Conservation (phyloP, 768 basidiomycete genomes). For the Nidularia pulvinata region DNA sequence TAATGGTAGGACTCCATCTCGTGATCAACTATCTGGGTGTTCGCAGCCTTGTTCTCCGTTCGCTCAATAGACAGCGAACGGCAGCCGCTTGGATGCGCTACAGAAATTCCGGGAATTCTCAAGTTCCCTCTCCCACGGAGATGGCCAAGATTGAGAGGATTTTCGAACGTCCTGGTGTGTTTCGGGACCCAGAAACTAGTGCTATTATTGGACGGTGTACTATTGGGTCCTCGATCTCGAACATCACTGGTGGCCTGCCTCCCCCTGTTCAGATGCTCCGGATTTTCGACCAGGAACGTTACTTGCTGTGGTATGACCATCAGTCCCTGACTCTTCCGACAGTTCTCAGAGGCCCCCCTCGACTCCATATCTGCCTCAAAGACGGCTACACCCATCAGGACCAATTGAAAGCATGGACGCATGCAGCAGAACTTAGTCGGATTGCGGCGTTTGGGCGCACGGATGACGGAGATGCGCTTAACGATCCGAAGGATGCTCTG, state of each 20-base stretch:
- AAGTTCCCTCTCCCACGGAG: conserved; percentile 26
- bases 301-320: conserved; percentile 52
- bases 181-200: conserved; percentile 34
- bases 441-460: conserved; percentile 5
- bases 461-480: conserved; percentile 4
- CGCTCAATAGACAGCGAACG: conserved; percentile 61
- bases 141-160: conserved; percentile 44
- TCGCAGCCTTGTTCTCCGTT: conserved; percentile 51
- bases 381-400: conserved; percentile 44
- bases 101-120: conserved; percentile 12
- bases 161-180: conserved; percentile 32
- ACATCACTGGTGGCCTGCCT: conserved; percentile 22
- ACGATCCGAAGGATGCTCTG: conserved; percentile 9
- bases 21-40: conserved; percentile 61
- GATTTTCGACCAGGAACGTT: conserved; percentile 43
- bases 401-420: conserved; percentile 58
- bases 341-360: conserved; percentile 14
- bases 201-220: conserved; percentile 38
- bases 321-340: conserved; percentile 12
- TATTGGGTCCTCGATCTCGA: conserved; percentile 48
- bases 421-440: conserved; percentile 34
- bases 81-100: conserved; percentile 50
- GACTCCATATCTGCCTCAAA: conserved; percentile 47
- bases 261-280: conserved; percentile 26
- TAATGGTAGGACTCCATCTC: conserved; percentile 55